phyloP scores from a whole-genome alignment of 768 basidiomycete species.

The Cystofilobasidium capitatum region DNA sequence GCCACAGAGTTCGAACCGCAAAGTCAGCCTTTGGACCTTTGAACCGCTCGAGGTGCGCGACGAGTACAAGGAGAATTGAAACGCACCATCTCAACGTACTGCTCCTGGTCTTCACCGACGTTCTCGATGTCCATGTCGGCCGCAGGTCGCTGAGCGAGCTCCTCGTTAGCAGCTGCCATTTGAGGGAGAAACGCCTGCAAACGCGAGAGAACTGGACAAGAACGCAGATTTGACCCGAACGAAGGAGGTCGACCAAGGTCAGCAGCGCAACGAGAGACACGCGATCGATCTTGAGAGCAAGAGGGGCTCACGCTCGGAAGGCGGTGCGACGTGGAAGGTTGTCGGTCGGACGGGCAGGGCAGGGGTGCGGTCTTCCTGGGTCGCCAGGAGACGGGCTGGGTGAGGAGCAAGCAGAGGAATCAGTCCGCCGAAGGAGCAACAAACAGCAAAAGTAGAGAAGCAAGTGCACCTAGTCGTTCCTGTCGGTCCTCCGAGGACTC shows the following conservation, averaged over 20 bases:
- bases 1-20: background rate
- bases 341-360: constrained; percentile 6
- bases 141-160: background rate
- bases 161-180: constrained; percentile 23
- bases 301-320: constrained; percentile 16
- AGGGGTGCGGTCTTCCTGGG: background rate
- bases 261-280: background rate
- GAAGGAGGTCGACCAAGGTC: too few relatives aligned
- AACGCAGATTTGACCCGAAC: background rate
- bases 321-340: constrained; percentile 16
- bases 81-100: constrained; percentile 26
- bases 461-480: constrained; percentile 13
- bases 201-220: constrained; percentile 18
- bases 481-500: constrained; percentile 20
- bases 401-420: background rate
- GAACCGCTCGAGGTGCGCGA: background rate
- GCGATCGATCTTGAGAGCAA: background rate
- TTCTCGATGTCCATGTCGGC: constrained; percentile 25
- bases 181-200: constrained; percentile 19
- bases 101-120: constrained; percentile 17
- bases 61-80: background rate
- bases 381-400: constrained; percentile 4
- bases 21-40: background rate
- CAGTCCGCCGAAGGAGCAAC: too few relatives aligned
- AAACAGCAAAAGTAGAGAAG: too few relatives aligned